phyloP scores from a whole-genome alignment of 768 basidiomycete genomes.

The Candolleomyces eurysporus region DNA sequence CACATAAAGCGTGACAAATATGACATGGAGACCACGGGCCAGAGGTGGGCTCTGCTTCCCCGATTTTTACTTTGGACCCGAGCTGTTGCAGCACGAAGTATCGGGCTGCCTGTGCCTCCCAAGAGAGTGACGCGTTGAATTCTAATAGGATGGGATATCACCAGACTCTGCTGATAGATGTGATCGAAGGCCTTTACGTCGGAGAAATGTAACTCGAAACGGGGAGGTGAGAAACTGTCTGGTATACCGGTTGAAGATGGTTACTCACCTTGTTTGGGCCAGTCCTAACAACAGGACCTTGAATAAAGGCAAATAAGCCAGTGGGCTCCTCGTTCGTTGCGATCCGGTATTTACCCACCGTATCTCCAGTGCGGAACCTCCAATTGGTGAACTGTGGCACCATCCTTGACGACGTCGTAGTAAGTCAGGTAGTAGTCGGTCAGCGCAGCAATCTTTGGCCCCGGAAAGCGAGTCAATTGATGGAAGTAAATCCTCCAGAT shows the following conservation, averaged over 20 bases:
- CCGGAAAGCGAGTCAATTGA: slow-evolving; percentile 25
- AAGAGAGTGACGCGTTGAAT: too few species aligned
- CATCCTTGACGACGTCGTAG: slow-evolving; percentile 24
- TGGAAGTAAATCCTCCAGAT: slow-evolving; percentile 18
- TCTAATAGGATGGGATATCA: too few species aligned
- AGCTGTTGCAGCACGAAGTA: too few species aligned
- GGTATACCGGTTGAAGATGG: neutral
- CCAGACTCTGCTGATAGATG: too few species aligned
- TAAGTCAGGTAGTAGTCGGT: slow-evolving; percentile 24
- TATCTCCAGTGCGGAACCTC: slow-evolving; percentile 22
- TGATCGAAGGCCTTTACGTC: slow-evolving; percentile 31
- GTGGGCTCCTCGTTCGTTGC: neutral
- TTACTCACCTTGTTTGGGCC: slow-evolving; percentile 33
- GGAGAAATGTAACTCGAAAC: slow-evolving; percentile 34
- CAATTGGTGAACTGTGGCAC: slow-evolving; percentile 24
- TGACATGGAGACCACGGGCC: too few species aligned
- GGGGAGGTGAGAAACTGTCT: neutral
- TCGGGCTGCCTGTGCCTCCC: too few species aligned
- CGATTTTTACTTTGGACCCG: too few species aligned
- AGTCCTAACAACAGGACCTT: slow-evolving; percentile 35
- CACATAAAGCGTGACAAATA: too few species aligned
- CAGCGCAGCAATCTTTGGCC: slow-evolving; percentile 25
- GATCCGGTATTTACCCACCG: slow-evolving; percentile 13
- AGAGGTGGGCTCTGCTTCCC: too few species aligned
- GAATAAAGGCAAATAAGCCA: neutral